Conservation (phyloP, 2,329 filamentous ascomycete species). For the Ophiocordyceps camponoti-saundersi region DNA sequence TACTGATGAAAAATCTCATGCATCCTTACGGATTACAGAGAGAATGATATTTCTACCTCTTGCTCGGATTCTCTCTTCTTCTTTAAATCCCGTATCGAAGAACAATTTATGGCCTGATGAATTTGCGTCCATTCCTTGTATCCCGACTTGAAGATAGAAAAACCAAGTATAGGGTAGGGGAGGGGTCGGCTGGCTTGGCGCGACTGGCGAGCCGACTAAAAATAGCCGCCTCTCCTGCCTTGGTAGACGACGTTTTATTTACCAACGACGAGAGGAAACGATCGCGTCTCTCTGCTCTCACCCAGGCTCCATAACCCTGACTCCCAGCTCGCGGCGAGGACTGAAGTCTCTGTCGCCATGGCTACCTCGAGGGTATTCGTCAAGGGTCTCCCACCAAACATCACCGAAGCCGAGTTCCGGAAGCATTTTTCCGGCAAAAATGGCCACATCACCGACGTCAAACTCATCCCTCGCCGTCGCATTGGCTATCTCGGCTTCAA, state of each 20-base stretch:
- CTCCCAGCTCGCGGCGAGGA: neutral
- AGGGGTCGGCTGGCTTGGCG: neutral
- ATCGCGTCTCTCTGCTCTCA: neutral
- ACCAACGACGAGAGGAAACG: neutral
- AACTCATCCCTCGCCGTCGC: slow-evolving; percentile 73
- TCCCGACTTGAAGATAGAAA: neutral
- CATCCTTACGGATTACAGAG: no score
- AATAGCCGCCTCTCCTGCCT: neutral
- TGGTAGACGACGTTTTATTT: neutral
- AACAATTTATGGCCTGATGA: neutral
- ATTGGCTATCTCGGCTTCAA: slow-evolving; percentile 96
- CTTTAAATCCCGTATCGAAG: no score
- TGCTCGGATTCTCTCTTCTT: no score
- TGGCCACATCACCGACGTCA: slow-evolving; percentile 72
- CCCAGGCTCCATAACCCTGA: neutral
- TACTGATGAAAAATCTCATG: no score
- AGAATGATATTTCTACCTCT: no score
- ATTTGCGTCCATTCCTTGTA: neutral
- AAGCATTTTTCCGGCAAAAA: slow-evolving; percentile 69
- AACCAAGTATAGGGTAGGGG: neutral
- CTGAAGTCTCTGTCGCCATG: slow-evolving; percentile 14
- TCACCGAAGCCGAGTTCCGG: slow-evolving; percentile 70
- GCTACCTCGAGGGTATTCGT: slow-evolving; percentile 58
- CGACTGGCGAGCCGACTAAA: neutral
- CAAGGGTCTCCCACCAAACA: slow-evolving; percentile 68